These are phyloP conservation scores for Hemisphaericaspora nanyangensis DNA, from an alignment of 805 yeast genomes.

Conservation along the genomic window DNA sequence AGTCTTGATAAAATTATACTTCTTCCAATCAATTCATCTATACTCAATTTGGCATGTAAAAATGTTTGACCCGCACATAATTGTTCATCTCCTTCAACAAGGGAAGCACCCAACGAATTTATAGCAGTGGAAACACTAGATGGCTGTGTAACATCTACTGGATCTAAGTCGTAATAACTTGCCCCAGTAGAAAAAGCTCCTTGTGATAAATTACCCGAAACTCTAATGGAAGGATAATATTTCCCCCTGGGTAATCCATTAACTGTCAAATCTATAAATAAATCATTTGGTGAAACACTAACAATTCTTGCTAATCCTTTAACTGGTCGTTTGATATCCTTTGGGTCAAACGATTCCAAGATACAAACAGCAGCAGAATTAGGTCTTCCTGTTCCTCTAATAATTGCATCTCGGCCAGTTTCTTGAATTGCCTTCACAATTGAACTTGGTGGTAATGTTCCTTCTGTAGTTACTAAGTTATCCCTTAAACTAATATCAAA, in stretches of 20 bases:
- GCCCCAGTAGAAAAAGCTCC: constrained; percentile 70
- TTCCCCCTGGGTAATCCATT: constrained; percentile 64
- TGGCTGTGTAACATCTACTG: constrained; percentile 29
- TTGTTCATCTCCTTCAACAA: constrained; percentile 8
- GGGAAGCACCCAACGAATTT: constrained; percentile 32
- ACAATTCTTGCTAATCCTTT: constrained; percentile 87
- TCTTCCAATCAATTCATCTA: constrained; percentile 69
- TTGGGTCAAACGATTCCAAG: constrained; percentile 62
- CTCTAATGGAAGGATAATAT: constrained; percentile 67
- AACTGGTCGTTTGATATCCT: constrained; percentile 53
- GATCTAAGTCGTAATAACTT: constrained; percentile 41
- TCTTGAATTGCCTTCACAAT: constrained; percentile 64
- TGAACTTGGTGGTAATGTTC: constrained; percentile 71
- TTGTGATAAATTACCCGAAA: constrained; percentile 69
- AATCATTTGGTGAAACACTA: constrained; percentile 50
- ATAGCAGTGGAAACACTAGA: constrained; percentile 25
- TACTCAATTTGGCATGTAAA: constrained; percentile 41
- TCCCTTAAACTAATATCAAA: constrained; percentile 54
- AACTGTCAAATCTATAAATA: constrained; percentile 72
- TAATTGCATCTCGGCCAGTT: constrained; percentile 85
- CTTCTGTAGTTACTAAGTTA: constrained; percentile 64
- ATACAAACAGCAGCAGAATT: constrained; percentile 91
- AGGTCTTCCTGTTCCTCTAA: constrained; percentile 85
- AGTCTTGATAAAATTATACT: constrained; percentile 47
- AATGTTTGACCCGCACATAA: constrained; percentile 35